A percentile compares a stretch with the other conserved stretches of the same genome.
Conservation (phyloP, 768 basidiomycete genomes). For the Trametes sanguinea region DNA sequence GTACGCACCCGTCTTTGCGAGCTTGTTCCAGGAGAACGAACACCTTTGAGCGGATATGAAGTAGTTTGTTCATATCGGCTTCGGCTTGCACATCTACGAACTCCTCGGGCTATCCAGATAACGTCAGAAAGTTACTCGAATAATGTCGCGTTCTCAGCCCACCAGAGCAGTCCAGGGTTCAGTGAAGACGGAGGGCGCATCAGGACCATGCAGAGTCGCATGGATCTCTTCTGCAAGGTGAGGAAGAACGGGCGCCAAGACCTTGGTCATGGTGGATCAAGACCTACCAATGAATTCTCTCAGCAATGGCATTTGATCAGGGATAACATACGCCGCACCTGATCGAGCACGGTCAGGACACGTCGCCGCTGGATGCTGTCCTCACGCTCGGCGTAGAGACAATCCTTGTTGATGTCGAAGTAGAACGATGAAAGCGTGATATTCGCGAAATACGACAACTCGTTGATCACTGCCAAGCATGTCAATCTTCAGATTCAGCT, state of each 20-base stretch:
- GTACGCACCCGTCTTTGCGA: conserved; percentile 65
- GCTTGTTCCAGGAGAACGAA: conserved; percentile 76
- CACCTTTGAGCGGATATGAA: conserved; percentile 62
- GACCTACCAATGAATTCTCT: conserved; percentile 43
- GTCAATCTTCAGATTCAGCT: conserved; percentile 2
- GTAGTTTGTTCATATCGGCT: conserved; percentile 61
- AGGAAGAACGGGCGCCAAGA: conserved; percentile 85
- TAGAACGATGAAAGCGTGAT: conserved; percentile 87
- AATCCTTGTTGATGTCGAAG: conserved; percentile 90
- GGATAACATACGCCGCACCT: conserved; percentile 44
- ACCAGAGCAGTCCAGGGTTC: conserved; percentile 72
- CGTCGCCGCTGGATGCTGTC: conserved; percentile 57
- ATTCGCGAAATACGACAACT: conserved; percentile 78
- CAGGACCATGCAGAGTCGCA: conserved; percentile 34
- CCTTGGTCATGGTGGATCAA: conserved; percentile 63
- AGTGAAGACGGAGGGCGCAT: conserved; percentile 65
- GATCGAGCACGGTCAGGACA: conserved; percentile 69
- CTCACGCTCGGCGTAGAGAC: conserved; percentile 70
- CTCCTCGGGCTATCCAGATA: conserved; percentile 43
- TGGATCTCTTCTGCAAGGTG: conserved; percentile 91
- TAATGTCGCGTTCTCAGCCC: conserved; percentile 28
- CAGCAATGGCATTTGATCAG: background rate
- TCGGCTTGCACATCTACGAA: conserved; percentile 66
- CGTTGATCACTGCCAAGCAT: conserved; percentile 57
- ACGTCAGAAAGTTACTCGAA: background rate